Evolutionary conservation across 805 yeast species (phyloP).

Genomic region (Nematodospora valgi): DNA sequence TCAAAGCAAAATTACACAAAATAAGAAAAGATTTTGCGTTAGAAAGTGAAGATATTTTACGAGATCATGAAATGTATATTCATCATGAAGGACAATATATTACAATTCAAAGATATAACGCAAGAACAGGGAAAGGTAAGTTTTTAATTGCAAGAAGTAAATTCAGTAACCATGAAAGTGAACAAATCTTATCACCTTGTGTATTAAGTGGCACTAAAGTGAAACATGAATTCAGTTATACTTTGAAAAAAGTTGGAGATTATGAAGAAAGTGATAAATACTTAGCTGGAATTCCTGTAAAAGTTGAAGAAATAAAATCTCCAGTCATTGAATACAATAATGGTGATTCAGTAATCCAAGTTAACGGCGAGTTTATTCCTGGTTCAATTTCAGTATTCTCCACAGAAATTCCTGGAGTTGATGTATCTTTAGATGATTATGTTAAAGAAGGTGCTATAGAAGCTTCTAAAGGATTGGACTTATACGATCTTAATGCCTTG

Average conservation of each 20-base stretch:
- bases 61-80: constrained; percentile 81
- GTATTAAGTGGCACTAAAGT: constrained; percentile 59
- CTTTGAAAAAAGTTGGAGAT: constrained; percentile 53
- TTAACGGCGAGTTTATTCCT: constrained; percentile 69
- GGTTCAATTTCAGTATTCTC: constrained; percentile 87
- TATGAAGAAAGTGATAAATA: constrained; percentile 30
- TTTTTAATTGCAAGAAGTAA: constrained; percentile 85
- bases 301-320: constrained; percentile 48
- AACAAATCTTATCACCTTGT: constrained; percentile 57
- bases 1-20: constrained; percentile 58
- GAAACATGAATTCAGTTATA: constrained; percentile 54
- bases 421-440: constrained; percentile 58
- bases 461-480: constrained; percentile 58
- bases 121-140: constrained; percentile 84
- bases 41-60: constrained; percentile 52
- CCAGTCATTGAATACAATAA: constrained; percentile 47
- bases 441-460: constrained; percentile 74
- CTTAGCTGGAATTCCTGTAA: constrained; percentile 65
- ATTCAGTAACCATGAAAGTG: constrained; percentile 45
- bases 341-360: constrained; percentile 48
- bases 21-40: constrained; percentile 57
- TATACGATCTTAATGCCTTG: constrained; percentile 71
- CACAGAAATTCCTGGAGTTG: constrained; percentile 66
- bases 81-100: constrained; percentile 93
- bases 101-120: constrained; percentile 82